phyloP scores from a whole-genome alignment of 2,329 filamentous ascomycete species.

The Sporothrix globosa region DNA sequence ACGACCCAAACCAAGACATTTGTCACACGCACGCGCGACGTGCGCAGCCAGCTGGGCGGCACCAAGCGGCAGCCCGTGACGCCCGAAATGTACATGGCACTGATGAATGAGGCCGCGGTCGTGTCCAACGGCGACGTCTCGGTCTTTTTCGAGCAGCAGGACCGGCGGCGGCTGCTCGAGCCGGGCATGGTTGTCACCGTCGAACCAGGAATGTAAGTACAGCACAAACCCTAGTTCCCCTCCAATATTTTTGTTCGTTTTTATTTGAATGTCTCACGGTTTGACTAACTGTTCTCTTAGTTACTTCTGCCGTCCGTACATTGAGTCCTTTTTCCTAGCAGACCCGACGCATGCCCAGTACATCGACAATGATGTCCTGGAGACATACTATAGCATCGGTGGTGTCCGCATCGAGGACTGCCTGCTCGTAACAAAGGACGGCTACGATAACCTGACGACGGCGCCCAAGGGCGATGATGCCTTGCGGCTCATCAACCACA shows the following conservation, averaged over 20 bases:
- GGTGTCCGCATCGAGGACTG: conserved; percentile 94
- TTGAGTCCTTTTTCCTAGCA: conserved; percentile 69
- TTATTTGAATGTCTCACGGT: too few relatives aligned
- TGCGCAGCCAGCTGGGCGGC: conserved; percentile 39
- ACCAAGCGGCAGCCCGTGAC: conserved; percentile 51
- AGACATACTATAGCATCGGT: conserved; percentile 75
- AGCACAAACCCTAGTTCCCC: too few relatives aligned
- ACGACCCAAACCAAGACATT: neutral
- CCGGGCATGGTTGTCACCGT: conserved; percentile 74
- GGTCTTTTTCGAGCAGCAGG: conserved; percentile 11
- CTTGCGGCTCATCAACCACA: conserved; percentile 60
- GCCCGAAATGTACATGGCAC: conserved; percentile 43
- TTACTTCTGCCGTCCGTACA: conserved; percentile 75
- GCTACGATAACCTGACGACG: conserved; percentile 80
- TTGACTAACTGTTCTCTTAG: conserved; percentile 44
- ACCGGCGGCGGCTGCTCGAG: conserved; percentile 45
- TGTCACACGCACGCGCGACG: neutral
- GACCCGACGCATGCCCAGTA: conserved; percentile 62
- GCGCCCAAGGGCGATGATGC: conserved; percentile 77
- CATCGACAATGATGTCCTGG: conserved; percentile 67
- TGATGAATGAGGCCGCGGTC: conserved; percentile 38
- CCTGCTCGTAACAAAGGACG: conserved; percentile 75
- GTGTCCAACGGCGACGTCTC: conserved; percentile 25
- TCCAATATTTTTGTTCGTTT: neutral
- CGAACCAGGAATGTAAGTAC: conserved; percentile 69